Evolutionary conservation across 768 basidiomycete species (phyloP).

Genomic region (Cystoderma amianthinum): DNA sequence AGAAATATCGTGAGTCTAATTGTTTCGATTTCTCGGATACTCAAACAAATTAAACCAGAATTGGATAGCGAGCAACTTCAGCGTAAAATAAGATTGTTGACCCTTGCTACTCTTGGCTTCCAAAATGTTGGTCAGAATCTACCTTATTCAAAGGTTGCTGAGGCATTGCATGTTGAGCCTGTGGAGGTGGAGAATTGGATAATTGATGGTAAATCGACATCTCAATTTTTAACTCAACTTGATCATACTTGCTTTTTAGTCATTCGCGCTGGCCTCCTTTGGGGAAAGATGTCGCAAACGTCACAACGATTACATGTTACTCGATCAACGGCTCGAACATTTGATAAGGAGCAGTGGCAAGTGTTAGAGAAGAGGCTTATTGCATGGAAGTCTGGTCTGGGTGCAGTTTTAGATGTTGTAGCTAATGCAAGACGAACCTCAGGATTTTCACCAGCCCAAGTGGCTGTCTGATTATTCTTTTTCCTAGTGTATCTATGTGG

Average conservation of each 20-base stretch:
- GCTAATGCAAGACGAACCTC: conserved; percentile 44
- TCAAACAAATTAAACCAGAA: too few species aligned
- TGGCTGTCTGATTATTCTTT: background rate
- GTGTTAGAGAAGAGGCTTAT: conserved; percentile 64
- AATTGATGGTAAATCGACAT: conserved; percentile 60
- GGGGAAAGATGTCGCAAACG: conserved; percentile 81
- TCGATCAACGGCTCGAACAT: conserved; percentile 68
- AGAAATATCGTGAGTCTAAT: conserved; percentile 49
- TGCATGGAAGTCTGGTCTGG: conserved; percentile 73
- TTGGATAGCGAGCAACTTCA: conserved; percentile 56
- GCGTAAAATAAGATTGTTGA: conserved; percentile 74
- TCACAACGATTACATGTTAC: conserved; percentile 67
- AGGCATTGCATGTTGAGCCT: conserved; percentile 54
- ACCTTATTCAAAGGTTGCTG: conserved; percentile 62
- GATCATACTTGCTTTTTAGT: conserved; percentile 32
- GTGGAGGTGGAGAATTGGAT: conserved; percentile 80
- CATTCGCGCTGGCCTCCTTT: conserved; percentile 72
- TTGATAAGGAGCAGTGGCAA: conserved; percentile 78
- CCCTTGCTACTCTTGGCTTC: conserved; percentile 72
- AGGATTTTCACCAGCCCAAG: conserved; percentile 19
- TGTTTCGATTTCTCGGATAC: too few species aligned
- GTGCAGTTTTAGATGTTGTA: conserved; percentile 65
- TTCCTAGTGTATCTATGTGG: background rate
- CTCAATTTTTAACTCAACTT: conserved; percentile 1
- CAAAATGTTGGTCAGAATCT: conserved; percentile 70